Evolutionary conservation across 2,329 filamentous ascomycete genomes (phyloP).

Genomic region (Fusarium sp.): DNA sequence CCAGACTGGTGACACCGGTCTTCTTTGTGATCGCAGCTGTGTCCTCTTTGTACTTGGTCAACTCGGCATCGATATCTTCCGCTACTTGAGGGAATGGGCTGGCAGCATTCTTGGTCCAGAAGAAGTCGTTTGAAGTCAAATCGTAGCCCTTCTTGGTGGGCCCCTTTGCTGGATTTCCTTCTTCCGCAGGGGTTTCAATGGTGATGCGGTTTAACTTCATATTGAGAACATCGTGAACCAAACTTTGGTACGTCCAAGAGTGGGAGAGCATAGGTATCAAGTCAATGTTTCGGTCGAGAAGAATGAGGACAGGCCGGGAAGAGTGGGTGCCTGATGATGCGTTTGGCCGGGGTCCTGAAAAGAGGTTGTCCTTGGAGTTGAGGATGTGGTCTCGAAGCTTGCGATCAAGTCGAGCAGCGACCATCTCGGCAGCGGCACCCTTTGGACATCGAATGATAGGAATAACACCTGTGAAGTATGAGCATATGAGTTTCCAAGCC

Average conservation of each 20-base stretch:
- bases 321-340: conserved; percentile 69
- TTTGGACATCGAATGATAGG: conserved; percentile 96
- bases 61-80: conserved; percentile 93
- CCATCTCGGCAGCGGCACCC: conserved; percentile 91
- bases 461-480: conserved; percentile 73
- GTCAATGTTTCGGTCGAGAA: conserved; percentile 95
- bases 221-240: conserved; percentile 74
- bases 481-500: background rate
- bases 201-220: conserved; percentile 89
- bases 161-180: conserved; percentile 78
- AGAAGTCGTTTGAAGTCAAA: conserved; percentile 89
- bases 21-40: conserved; percentile 94
- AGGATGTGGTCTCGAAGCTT: conserved; percentile 96
- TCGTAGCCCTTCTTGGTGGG: conserved; percentile 91
- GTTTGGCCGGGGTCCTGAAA: conserved; percentile 75
- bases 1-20: conserved; percentile 90
- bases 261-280: conserved; percentile 98
- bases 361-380: conserved; percentile 97
- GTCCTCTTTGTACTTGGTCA: conserved; percentile 95
- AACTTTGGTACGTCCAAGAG: conserved; percentile 83
- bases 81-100: conserved; percentile 95
- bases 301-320: conserved; percentile 87
- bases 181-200: conserved; percentile 84
- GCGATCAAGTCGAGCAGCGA: conserved; percentile 91
- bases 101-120: conserved; percentile 93